A percentile compares a stretch with the other conserved stretches of the same genome.
Evolutionary conservation across 352 stramenopile species (phyloP).

Genomic region (Peronospora belbahrii): DNA sequence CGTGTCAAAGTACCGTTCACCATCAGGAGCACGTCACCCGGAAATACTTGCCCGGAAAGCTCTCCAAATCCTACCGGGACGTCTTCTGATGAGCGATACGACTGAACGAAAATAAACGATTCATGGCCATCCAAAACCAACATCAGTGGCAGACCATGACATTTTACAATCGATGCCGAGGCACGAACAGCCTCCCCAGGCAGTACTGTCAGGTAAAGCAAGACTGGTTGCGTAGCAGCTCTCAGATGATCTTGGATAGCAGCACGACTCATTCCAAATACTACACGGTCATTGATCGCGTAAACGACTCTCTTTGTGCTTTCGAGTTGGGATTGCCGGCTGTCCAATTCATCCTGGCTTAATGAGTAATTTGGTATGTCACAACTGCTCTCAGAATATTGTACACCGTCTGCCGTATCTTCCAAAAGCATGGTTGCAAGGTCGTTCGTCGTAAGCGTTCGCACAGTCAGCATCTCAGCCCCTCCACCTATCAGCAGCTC

Average conservation of each 20-base stretch:
- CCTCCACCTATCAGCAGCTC: constrained; percentile 28
- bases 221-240: constrained; percentile 24
- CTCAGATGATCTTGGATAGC: constrained; percentile 36
- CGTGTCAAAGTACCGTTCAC: constrained; percentile 28
- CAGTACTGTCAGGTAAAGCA: constrained; percentile 38
- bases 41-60: constrained; percentile 54
- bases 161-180: constrained; percentile 61
- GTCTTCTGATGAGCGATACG: constrained; percentile 21
- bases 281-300: constrained; percentile 47
- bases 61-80: constrained; percentile 39
- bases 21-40: constrained; percentile 55
- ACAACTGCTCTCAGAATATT: constrained; percentile 19
- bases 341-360: background rate
- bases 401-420: constrained; percentile 30
- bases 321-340: constrained; percentile 1
- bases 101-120: constrained; percentile 42
- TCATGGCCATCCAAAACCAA: constrained; percentile 32
- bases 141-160: constrained; percentile 29
- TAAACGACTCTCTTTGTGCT: constrained; percentile 27
- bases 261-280: constrained; percentile 33
- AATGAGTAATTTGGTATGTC: background rate
- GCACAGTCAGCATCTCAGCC: constrained; percentile 19
- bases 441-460: constrained; percentile 18
- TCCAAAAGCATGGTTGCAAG: constrained; percentile 21
- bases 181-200: constrained; percentile 46